Evolutionary conservation across 352 stramenopile species (phyloP), one percentile per base, ranked within the genome.

Genomic region (Pythium periplocum): DNA sequence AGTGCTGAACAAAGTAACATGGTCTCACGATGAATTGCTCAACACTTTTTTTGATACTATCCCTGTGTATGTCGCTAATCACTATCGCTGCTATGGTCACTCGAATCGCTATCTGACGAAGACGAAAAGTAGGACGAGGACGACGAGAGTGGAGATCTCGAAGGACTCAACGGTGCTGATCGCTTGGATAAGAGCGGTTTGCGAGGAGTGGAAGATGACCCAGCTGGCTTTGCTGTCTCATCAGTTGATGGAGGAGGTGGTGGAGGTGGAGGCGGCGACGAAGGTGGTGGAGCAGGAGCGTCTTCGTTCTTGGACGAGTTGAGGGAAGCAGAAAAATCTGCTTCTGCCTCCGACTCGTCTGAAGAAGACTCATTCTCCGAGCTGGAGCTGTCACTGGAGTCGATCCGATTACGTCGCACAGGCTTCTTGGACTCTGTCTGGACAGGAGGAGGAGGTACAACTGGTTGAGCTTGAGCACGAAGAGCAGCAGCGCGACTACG

Each of bases 91-190:
- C 60, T 65, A 26, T 55, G 49, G 41, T 47, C 60, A 49, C 69
- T 78, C n/a, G 78, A 90, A 12, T 90, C 79, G 54, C 82, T 93
- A 33, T 83, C 78, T 0, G 79, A 89, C n/a, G 71, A 82, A 3
- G 78, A 95, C 59, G 84, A 89, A 55, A 86, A 83, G 40, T 60
- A 74, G 50, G 84, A 94, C 46, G 84, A 95, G 10, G 83, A 92
- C 30, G 78, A 91, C 37, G 78, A 82, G n/a, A 67, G 69, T 33
- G 73, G 61, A 39, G 81, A 92, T 17, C 82, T 62, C 51, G 86
- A 87, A 50, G 76, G 73, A 52, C 83, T 78, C 46, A 86, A 49
- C 53, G 85, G 45, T 17, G 71, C 62, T 11, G 64, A 42, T 8
- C 38, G 38, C 38, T 42, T 42, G 7, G 38, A 42, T 42, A 12